Percentiles rank a stretch among this genome's conserved stretches.
Conservation (phyloP, 1,284 basidiomycete genomes). For the Cystobasidium sp. region DNA sequence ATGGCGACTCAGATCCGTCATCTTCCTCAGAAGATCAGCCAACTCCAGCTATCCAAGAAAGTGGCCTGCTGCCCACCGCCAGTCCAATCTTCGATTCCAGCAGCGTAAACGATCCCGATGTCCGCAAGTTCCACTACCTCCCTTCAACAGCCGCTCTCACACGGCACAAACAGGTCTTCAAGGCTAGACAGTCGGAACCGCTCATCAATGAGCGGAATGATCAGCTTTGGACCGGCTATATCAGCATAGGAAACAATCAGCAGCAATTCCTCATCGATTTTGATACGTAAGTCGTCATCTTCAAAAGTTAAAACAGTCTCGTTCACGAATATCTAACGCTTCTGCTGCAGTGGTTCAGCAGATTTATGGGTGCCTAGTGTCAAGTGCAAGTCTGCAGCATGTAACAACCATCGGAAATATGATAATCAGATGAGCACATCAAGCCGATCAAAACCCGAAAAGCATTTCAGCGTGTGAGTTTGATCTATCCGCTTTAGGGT, state of each 20-base stretch:
- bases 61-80: not conserved
- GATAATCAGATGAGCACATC: conserved; percentile 34
- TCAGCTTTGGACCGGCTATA: conserved; percentile 48
- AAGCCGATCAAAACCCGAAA: conserved; percentile 26
- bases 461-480: conserved; percentile 25
- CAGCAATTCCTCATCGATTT: conserved; percentile 49
- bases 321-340: too few relatives aligned
- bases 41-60: not conserved
- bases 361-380: conserved; percentile 46
- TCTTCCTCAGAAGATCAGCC: not conserved
- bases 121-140: conserved; percentile 7
- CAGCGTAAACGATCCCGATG: not conserved
- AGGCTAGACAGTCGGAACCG: conserved; percentile 42
- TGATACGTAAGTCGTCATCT: conserved; percentile 34
- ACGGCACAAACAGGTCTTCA: conserved; percentile 1
- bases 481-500: not conserved
- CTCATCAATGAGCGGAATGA: conserved; percentile 46
- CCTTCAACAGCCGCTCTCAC: conserved; percentile 8
- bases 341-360: conserved; percentile 31
- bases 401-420: conserved; percentile 41
- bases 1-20: not conserved
- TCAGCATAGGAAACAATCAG: conserved; percentile 47
- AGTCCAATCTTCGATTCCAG: conserved; percentile 9
- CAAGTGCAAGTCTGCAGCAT: conserved; percentile 37
- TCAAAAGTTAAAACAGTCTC: not conserved